These are phyloP conservation scores for Talaromyces sp. DNA, from an alignment of 2,329 filamentous ascomycete species.

Conservation along the genomic window DNA sequence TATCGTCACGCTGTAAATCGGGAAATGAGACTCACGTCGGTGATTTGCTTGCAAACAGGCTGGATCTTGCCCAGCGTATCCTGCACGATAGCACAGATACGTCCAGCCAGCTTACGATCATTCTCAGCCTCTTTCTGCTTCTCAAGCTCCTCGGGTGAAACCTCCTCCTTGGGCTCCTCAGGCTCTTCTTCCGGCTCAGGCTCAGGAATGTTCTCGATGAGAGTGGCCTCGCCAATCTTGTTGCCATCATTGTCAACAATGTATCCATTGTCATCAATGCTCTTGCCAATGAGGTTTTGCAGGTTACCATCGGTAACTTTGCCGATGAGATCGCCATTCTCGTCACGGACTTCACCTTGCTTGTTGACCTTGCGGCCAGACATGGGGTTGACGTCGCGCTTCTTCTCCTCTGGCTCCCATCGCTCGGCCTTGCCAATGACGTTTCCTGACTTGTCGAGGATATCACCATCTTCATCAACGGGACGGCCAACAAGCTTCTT, in stretches of 20 bases:
- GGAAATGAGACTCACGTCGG: conserved; percentile 54
- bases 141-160: conserved; percentile 44
- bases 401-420: conserved; percentile 59
- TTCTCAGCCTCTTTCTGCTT: conserved; percentile 60
- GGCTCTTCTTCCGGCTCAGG: conserved; percentile 38
- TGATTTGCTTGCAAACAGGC: conserved; percentile 82
- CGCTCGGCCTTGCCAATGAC: conserved; percentile 64
- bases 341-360: conserved; percentile 47
- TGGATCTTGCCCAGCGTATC: conserved; percentile 79
- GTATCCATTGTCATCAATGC: conserved; percentile 50
- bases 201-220: conserved; percentile 36
- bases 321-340: conserved; percentile 46
- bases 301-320: conserved; percentile 45
- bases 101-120: conserved; percentile 71
- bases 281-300: conserved; percentile 40
- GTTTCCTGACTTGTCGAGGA: conserved; percentile 65
- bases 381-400: conserved; percentile 58
- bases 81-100: conserved; percentile 69
- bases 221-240: conserved; percentile 60
- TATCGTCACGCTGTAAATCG: not conserved
- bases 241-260: conserved; percentile 59
- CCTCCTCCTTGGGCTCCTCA: conserved; percentile 34
- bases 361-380: conserved; percentile 51
- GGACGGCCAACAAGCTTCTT: conserved; percentile 62
- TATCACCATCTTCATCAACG: conserved; percentile 66